Evolutionary conservation across 1,284 basidiomycete species (phyloP).

Genomic region (Sporisorium graminicola): DNA sequence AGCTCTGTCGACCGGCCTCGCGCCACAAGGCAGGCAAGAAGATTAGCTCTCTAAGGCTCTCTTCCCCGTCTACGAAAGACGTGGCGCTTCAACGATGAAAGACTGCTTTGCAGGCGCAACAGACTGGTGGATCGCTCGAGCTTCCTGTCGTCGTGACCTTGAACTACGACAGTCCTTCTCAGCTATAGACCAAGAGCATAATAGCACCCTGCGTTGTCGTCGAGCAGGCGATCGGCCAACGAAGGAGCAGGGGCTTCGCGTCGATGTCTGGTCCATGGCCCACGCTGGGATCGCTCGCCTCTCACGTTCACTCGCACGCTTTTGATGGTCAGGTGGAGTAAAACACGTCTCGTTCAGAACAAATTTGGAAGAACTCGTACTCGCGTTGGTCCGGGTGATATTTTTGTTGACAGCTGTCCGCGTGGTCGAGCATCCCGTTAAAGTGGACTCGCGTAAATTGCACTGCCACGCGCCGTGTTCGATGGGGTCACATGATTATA

Average conservation of each 20-base stretch:
- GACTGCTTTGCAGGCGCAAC: not conserved
- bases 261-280: not conserved
- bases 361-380: constrained; percentile 26
- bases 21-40: not conserved
- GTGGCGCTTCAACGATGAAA: not conserved
- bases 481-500: constrained; percentile 34
- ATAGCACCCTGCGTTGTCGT: too few relatives aligned
- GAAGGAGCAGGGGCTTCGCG: not conserved
- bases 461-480: constrained; percentile 34
- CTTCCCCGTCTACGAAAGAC: not conserved
- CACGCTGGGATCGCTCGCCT: not conserved
- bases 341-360: constrained; percentile 36
- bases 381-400: constrained; percentile 32
- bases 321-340: constrained; percentile 30
- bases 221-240: not conserved
- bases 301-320: not conserved
- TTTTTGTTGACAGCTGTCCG: constrained; percentile 53
- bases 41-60: not conserved
- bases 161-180: not conserved
- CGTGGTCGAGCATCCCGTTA: constrained; percentile 17
- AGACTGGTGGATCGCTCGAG: too few relatives aligned
- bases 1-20: not conserved
- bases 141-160: not conserved
- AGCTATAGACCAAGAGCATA: too few relatives aligned
- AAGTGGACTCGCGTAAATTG: constrained; percentile 48